A percentile compares a stretch with the other conserved stretches of the same genome.
These are phyloP conservation scores for Fusarium anthophilum DNA, from an alignment of 2,329 filamentous ascomycete species.

Conservation along the genomic window DNA sequence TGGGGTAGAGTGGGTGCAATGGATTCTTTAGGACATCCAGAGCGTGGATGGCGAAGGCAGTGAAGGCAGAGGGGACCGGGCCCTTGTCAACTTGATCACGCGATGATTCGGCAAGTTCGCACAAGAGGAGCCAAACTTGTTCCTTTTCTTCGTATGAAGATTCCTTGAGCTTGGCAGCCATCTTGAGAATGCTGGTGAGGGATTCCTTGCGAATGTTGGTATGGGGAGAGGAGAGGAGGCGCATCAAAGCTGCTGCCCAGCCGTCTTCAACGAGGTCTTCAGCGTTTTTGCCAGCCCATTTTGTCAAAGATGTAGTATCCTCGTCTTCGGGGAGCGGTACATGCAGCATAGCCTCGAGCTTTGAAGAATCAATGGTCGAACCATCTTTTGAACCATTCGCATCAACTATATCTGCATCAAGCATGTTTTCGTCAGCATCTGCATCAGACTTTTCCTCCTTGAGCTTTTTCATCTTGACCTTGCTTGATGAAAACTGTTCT, in stretches of 20 bases:
- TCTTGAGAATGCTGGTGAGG: conserved; percentile 72
- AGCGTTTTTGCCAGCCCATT: conserved; percentile 79
- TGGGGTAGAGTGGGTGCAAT: conserved; percentile 83
- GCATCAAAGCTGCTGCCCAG: conserved; percentile 73
- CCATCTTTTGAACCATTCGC: conserved; percentile 8
- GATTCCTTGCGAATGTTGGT: conserved; percentile 83
- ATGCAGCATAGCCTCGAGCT: conserved; percentile 63
- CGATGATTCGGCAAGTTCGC: conserved; percentile 81
- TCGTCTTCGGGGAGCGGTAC: conserved; percentile 56
- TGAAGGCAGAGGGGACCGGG: conserved; percentile 76
- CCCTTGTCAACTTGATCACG: conserved; percentile 61
- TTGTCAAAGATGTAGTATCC: conserved; percentile 63
- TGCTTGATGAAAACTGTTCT: conserved; percentile 43
- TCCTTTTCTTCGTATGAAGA: conserved; percentile 80
- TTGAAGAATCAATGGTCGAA: conserved; percentile 48
- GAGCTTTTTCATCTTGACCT: conserved; percentile 39
- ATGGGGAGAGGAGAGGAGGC: conserved; percentile 80
- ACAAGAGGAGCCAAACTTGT: conserved; percentile 81
- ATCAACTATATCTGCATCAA: conserved; percentile 10
- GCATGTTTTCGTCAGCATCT: conserved; percentile 34
- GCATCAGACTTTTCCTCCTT: conserved; percentile 17
- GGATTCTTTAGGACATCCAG: conserved; percentile 78
- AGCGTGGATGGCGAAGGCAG: conserved; percentile 77
- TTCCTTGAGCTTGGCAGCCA: conserved; percentile 69
- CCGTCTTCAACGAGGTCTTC: conserved; percentile 84